A percentile compares a stretch with the other conserved stretches of the same genome.
Evolutionary conservation across 2,329 filamentous ascomycete genomes (phyloP).

Genomic region (Penicillium sp.): DNA sequence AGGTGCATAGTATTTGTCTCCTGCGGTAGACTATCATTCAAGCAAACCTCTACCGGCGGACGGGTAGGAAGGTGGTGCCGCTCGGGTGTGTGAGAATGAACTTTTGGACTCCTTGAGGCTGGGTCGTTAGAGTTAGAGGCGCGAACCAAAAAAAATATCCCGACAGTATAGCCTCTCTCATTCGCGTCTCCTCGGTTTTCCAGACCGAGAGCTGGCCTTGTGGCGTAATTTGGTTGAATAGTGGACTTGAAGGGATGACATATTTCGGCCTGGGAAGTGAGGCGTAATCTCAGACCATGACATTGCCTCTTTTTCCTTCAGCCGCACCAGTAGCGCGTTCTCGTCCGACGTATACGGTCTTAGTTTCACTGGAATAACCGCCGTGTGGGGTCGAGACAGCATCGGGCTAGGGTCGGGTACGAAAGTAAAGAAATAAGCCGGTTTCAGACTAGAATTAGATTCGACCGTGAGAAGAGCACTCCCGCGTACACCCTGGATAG

Average conservation of each 20-base stretch:
- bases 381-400: not conserved
- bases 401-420: slow-evolving; percentile 13
- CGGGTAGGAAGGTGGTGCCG: slow-evolving; percentile 12
- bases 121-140: slow-evolving; percentile 5
- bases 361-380: slow-evolving; percentile 3
- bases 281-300: slow-evolving; percentile 13
- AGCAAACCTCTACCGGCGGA: slow-evolving; percentile 11
- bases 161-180: slow-evolving; percentile 2
- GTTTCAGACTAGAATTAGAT: slow-evolving; percentile 10
- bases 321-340: slow-evolving; percentile 15
- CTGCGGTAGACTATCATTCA: not conserved
- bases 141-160: slow-evolving; percentile 3
- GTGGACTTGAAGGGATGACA: slow-evolving; percentile 15
- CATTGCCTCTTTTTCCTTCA: slow-evolving; percentile 19
- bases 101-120: not conserved
- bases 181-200: slow-evolving; percentile 4
- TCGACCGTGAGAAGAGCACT: slow-evolving; percentile 11
- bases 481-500: slow-evolving; percentile 5
- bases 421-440: slow-evolving; percentile 17
- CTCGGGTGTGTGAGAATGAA: not conserved
- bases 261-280: slow-evolving; percentile 15
- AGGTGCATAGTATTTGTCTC: no score
- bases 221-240: slow-evolving; percentile 18
- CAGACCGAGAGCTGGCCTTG: slow-evolving; percentile 7
- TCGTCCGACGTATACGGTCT: slow-evolving; percentile 12